phyloP scores from a whole-genome alignment of 2,329 filamentous ascomycete genomes.

The Rutstroemia sydowiana region DNA sequence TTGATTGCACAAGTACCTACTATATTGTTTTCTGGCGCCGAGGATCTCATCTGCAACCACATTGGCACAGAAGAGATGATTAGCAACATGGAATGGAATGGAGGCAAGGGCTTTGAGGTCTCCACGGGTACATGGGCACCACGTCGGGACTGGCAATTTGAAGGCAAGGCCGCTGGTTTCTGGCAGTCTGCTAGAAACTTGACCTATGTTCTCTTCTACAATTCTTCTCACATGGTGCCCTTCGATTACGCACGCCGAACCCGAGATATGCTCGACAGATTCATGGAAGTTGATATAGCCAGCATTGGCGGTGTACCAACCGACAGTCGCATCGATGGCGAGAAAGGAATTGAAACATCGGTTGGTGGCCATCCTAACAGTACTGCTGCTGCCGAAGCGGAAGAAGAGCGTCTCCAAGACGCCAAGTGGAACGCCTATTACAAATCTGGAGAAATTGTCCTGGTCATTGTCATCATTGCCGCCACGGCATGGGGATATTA shows the following conservation, averaged over 20 bases:
- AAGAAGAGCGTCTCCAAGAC: constrained; percentile 55
- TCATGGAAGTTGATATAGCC: constrained; percentile 87
- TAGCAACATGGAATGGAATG: constrained; percentile 84
- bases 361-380: constrained; percentile 63
- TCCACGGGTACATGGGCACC: constrained; percentile 84
- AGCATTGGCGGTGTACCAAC: constrained; percentile 69
- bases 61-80: constrained; percentile 89
- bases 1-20: constrained; percentile 71
- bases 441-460: constrained; percentile 61
- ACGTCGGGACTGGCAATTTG: constrained; percentile 90
- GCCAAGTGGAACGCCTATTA: constrained; percentile 66
- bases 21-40: constrained; percentile 84
- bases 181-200: constrained; percentile 94
- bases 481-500: constrained; percentile 56
- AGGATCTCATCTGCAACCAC: constrained; percentile 97
- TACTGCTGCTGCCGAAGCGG: constrained; percentile 54
- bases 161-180: constrained; percentile 78
- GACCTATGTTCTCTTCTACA: constrained; percentile 92
- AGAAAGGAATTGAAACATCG: constrained; percentile 58
- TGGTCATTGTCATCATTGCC: constrained; percentile 59
- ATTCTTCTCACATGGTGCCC: constrained; percentile 96
- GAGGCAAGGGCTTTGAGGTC: constrained; percentile 82
- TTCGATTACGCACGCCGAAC: constrained; percentile 83
- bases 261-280: constrained; percentile 94
- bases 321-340: constrained; percentile 62